Conservation (phyloP, 768 basidiomycete genomes). For the Porphyrellus cyaneotinctus region DNA sequence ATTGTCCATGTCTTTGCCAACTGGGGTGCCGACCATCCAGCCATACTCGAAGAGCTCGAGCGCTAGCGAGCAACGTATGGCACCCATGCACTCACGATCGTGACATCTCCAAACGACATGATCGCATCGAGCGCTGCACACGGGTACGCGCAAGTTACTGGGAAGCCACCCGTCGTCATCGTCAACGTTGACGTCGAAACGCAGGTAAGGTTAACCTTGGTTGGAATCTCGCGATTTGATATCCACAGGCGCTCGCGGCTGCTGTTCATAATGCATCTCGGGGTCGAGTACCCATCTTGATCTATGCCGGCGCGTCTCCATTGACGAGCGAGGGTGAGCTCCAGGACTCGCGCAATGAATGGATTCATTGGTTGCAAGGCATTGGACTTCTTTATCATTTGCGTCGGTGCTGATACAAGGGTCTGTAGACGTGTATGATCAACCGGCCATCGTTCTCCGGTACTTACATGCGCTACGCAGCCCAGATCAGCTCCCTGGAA, state of each 20-base stretch:
- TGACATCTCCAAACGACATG: constrained; percentile 76
- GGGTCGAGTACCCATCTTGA: constrained; percentile 57
- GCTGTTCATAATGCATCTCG: constrained; percentile 71
- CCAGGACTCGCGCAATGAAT: constrained; percentile 65
- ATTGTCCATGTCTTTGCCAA: constrained; percentile 70
- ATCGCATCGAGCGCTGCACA: constrained; percentile 71
- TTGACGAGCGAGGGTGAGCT: constrained; percentile 54
- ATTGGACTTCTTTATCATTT: no score
- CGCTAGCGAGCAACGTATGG: constrained; percentile 43
- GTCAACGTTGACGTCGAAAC: constrained; percentile 74
- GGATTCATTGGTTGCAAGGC: constrained; percentile 74
- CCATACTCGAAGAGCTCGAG: constrained; percentile 63
- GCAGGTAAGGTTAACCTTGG: constrained; percentile 49
- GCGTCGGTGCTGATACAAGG: no score
- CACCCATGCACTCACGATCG: constrained; percentile 43
- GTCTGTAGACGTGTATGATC: constrained; percentile 62
- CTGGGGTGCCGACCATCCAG: constrained; percentile 77
- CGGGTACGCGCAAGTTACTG: constrained; percentile 62
- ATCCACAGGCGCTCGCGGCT: constrained; percentile 64
- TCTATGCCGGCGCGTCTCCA: constrained; percentile 70
- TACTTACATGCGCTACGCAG: constrained; percentile 70
- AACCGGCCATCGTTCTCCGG: constrained; percentile 64
- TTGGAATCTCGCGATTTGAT: no score
- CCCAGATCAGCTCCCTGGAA: constrained; percentile 53
- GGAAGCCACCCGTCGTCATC: constrained; percentile 66